Percentiles rank a stretch among this genome's conserved stretches.
These are phyloP conservation scores for Lizonia empirigonia DNA, from an alignment of 2,329 filamentous ascomycete genomes.

Conservation along the genomic window DNA sequence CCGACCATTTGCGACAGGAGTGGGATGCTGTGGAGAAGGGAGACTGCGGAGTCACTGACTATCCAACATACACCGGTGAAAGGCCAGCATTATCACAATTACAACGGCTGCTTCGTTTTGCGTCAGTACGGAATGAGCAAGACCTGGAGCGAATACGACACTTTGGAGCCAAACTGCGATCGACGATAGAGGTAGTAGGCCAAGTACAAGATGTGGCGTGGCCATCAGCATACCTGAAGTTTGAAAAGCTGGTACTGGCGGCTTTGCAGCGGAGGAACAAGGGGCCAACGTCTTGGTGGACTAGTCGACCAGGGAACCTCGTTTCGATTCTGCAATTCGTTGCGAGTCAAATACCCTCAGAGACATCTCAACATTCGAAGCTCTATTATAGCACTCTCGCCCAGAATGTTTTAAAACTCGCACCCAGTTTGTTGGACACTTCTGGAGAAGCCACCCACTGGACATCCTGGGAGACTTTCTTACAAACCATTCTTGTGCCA, in stretches of 20 bases:
- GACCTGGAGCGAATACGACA: conserved; percentile 50
- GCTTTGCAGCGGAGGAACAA: conserved; percentile 36
- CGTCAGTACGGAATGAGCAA: conserved; percentile 41
- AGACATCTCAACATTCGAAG: conserved; percentile 41
- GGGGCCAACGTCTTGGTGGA: conserved; percentile 12
- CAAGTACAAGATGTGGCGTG: conserved; percentile 42
- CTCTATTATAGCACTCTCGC: conserved; percentile 43
- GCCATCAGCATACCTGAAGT: conserved; percentile 50
- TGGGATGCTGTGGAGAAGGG: conserved; percentile 39
- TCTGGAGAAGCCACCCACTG: background rate
- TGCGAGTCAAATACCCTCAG: conserved; percentile 39
- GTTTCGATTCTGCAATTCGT: conserved; percentile 38
- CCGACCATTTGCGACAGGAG: conserved; percentile 56
- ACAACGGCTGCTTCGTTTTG: conserved; percentile 53
- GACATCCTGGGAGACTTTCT: conserved; percentile 21
- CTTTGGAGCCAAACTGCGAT: conserved; percentile 48
- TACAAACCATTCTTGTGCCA: conserved; percentile 36
- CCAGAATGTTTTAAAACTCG: conserved; percentile 25
- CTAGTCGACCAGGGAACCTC: conserved; percentile 18
- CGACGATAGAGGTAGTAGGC: conserved; percentile 32
- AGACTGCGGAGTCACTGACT: conserved; percentile 6
- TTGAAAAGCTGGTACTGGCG: conserved; percentile 49
- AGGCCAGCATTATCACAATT: conserved; percentile 50
- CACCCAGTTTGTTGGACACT: conserved; percentile 7
- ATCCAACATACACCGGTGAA: conserved; percentile 44